Conservation (phyloP, 225 moss, liverwort and hornwort genomes). For the Climacium dendroides region DNA sequence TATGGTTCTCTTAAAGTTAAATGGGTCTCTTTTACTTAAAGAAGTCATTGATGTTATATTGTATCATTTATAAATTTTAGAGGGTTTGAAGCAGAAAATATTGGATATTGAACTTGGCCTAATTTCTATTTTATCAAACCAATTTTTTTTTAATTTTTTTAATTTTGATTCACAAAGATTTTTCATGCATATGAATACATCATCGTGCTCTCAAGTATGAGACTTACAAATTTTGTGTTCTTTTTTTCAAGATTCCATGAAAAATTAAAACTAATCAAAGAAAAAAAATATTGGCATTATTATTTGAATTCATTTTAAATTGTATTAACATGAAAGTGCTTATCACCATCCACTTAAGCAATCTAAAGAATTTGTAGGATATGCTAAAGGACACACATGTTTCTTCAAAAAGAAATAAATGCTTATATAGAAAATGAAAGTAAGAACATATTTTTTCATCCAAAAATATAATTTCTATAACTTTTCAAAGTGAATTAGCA, state of each 20-base stretch:
- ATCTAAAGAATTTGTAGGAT: background rate
- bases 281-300: background rate
- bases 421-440: background rate
- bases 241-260: background rate
- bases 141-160: background rate
- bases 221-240: background rate
- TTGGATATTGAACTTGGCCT: background rate
- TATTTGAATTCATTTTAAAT: background rate
- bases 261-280: too few relatives aligned
- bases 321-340: background rate
- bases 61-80: background rate
- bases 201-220: background rate
- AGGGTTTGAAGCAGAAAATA: background rate
- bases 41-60: too few relatives aligned
- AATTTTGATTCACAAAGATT: background rate
- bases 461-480: too few relatives aligned
- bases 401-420: background rate
- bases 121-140: background rate
- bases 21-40: fast-evolving
- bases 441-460: background rate
- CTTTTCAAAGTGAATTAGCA: background rate
- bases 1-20: background rate
- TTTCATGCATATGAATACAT: background rate
- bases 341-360: background rate
- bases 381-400: background rate